Percentiles rank a stretch among this genome's conserved stretches.
Evolutionary conservation across 495 filamentous ascomycete species (phyloP).

Genomic region (Neurospora tetraspora): DNA sequence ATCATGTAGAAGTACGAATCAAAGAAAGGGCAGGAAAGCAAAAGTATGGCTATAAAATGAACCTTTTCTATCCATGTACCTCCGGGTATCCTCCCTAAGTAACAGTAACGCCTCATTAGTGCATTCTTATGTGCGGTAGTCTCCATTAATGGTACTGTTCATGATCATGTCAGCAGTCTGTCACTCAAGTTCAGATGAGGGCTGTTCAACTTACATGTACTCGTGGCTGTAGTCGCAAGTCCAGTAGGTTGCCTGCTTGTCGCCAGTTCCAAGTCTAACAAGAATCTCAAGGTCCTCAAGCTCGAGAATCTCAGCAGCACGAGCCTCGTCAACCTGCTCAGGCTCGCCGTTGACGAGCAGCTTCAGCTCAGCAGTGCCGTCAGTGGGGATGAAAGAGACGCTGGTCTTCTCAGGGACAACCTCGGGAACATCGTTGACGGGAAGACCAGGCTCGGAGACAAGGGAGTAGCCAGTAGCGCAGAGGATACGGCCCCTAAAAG

Average conservation of each 20-base stretch:
- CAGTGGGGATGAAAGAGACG: slow-evolving; percentile 82
- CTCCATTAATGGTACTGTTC: slow-evolving; percentile 71
- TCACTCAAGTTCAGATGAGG: not conserved
- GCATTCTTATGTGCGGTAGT: slow-evolving; percentile 61
- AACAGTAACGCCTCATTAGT: not conserved
- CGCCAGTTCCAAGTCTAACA: slow-evolving; percentile 59
- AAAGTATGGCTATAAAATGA: not conserved
- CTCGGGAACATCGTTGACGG: slow-evolving; percentile 43
- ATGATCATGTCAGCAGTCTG: slow-evolving; percentile 4
- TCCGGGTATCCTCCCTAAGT: not conserved
- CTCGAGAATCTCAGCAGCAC: slow-evolving; percentile 74
- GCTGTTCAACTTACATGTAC: slow-evolving; percentile 49
- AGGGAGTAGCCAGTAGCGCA: slow-evolving; percentile 90
- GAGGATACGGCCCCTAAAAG: slow-evolving; percentile 66
- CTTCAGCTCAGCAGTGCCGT: slow-evolving; percentile 72
- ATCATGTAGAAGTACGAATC: not conserved
- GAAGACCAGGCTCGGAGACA: slow-evolving; percentile 48
- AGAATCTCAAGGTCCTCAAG: slow-evolving; percentile 77
- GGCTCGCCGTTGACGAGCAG: slow-evolving; percentile 87
- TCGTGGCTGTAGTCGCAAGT: slow-evolving; percentile 98
- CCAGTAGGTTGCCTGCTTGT: slow-evolving; percentile 76
- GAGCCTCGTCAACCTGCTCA: slow-evolving; percentile 74
- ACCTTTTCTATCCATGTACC: not conserved
- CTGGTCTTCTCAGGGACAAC: slow-evolving; percentile 77
- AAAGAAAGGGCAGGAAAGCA: not conserved